Evolutionary conservation across 2,329 filamentous ascomycete genomes (phyloP), one percentile per base, ranked within the genome.

Genomic region (Trichophaea hybrida): DNA sequence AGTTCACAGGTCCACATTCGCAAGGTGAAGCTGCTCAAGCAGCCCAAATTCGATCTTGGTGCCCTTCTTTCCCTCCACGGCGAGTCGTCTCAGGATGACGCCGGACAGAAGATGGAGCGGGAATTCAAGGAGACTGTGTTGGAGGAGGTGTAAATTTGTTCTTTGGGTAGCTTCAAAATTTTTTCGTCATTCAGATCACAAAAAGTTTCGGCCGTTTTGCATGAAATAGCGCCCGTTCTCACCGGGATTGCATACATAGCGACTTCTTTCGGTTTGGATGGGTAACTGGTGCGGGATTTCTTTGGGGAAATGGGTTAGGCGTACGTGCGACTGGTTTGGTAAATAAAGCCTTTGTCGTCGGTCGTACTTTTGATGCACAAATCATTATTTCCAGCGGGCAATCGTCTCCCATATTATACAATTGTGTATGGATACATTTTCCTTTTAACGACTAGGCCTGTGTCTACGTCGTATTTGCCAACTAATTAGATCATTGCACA

Each of bases 1-100:
- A 3, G 24, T 55, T 43, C 66, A 7, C 70, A 97, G 90, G 90
- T 97, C 73, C 93, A 98, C 82, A 95, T 98, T 78, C 90, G 93
- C 78, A 98, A 98, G 84, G 91, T 98, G 73, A 98, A 98, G 85
- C 87, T 98, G 71, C 81, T 98, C 71, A 98, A 98, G 85, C 77
- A 85, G 69, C 93, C 93, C 74, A 98, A 98, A 83, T 97, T 98
- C 80, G 93, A 98, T 74, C 86, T 98, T 69, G 93, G 93, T 77
- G 86, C 88, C 71, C 83, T 98, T 70, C 85, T 98, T 76, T 86
- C 86, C 76, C 85, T 98, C 72, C 93, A 98, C 80, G 93, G 93
- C 78, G 93, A 98, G 82, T 94, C 90, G 66, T 85, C 83, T 73
- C 90, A 88, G 71, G 90, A 97, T 74, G 93, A 98, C 78, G 83